phyloP scores from a whole-genome alignment of 192 early-diverging fungal species.

The Obelidium mucronatum region DNA sequence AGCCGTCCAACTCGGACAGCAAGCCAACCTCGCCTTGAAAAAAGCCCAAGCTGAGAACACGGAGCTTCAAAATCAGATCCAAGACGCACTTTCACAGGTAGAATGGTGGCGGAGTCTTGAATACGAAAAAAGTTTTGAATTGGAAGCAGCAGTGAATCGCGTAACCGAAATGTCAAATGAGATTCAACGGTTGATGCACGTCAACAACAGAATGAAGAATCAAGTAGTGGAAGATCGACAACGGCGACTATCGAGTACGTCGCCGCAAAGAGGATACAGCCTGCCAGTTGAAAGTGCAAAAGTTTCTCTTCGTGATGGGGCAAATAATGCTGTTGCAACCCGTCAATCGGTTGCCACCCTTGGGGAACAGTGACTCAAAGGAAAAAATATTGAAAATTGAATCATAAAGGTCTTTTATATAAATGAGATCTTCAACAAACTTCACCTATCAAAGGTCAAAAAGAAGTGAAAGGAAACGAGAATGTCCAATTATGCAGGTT shows the following conservation, averaged over 20 bases:
- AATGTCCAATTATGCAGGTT: too few species aligned
- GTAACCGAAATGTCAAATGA: conserved; percentile 11
- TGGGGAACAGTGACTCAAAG: too few species aligned
- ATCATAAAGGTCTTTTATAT: not conserved
- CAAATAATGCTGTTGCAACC: too few species aligned
- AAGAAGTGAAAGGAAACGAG: too few species aligned
- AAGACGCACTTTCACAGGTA: not conserved
- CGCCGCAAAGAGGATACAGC: too few species aligned
- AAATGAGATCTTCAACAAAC: not conserved
- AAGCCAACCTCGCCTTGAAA: not conserved
- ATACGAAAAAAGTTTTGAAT: not conserved
- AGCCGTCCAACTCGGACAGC: not conserved
- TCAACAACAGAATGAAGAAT: conserved; percentile 10
- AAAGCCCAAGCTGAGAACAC: not conserved
- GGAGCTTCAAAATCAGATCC: not conserved
- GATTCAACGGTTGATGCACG: not conserved
- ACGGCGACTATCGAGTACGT: not conserved
- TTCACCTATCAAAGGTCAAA: too few species aligned
- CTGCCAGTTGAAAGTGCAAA: too few species aligned
- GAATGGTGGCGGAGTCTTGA: conserved; percentile 12
- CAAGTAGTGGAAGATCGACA: not conserved
- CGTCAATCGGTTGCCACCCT: not conserved
- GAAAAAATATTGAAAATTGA: not conserved
- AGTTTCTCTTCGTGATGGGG: too few species aligned
- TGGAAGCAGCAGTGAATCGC: conserved; percentile 7